phyloP scores from a whole-genome alignment of 768 basidiomycete genomes.

The Xanthoconium purpureum region DNA sequence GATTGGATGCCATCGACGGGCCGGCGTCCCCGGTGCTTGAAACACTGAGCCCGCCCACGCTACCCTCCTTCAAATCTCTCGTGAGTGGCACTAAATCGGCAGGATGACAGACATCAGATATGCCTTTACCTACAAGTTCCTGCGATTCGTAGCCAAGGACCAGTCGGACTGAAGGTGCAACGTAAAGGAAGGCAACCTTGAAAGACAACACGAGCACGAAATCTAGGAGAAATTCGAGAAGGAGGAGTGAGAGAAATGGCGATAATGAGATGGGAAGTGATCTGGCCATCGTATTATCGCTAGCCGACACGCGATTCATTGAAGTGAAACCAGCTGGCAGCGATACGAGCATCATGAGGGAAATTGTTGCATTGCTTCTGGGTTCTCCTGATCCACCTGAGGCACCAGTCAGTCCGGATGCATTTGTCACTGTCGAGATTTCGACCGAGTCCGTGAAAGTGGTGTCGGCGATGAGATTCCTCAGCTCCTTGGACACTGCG shows the following conservation, averaged over 20 bases:
- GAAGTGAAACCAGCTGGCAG: conserved; percentile 1
- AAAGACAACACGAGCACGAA: conserved; percentile 89
- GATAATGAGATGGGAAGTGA: conserved; percentile 47
- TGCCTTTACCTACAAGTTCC: conserved; percentile 74
- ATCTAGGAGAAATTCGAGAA: conserved; percentile 67
- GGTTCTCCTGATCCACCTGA: conserved; percentile 13
- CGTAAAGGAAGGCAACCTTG: conserved; percentile 90
- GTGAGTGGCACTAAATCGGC: conserved; percentile 88
- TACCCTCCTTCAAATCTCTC: conserved; percentile 81
- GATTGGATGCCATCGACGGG: conserved; percentile 6
- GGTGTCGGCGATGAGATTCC: conserved; percentile 44
- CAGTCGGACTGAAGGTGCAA: conserved; percentile 73
- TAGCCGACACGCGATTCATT: too few relatives aligned
- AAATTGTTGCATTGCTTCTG: conserved; percentile 2
- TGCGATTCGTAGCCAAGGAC: conserved; percentile 85
- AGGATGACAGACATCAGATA: conserved; percentile 83
- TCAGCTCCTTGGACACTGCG: conserved; percentile 53
- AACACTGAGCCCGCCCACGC: conserved; percentile 16
- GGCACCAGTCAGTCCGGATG: conserved; percentile 26
- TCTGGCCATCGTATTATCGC: conserved; percentile 20
- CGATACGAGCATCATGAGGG: conserved; percentile 22
- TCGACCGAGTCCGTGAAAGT: conserved; percentile 48
- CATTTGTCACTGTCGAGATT: conserved; percentile 40
- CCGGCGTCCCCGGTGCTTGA: conserved; percentile 18
- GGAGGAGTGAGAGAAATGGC: conserved; percentile 35